Conservation (phyloP, 768 basidiomycete species). For the Boletus pseudo-olivaceus region DNA sequence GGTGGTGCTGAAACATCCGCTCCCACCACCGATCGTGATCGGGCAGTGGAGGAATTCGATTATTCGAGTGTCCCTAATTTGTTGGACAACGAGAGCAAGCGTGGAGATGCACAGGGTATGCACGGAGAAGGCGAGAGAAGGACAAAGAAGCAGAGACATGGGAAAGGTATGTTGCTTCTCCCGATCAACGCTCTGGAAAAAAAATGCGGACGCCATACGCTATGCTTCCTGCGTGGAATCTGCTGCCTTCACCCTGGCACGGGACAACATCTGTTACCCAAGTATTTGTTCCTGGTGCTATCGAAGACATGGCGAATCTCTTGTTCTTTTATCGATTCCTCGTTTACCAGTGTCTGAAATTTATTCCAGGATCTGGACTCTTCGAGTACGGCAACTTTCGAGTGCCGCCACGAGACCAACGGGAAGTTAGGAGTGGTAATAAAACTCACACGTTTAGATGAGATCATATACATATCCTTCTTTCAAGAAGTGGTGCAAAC, state of each 20-base stretch:
- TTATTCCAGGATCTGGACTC: conserved; percentile 35
- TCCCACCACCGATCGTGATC: conserved; percentile 12
- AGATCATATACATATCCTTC: conserved; percentile 13
- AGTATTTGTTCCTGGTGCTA: not conserved
- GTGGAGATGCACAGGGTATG: conserved; percentile 13
- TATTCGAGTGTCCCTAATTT: conserved; percentile 68
- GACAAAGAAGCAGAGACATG: conserved; percentile 53
- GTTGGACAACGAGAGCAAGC: conserved; percentile 53
- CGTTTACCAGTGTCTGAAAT: conserved; percentile 2
- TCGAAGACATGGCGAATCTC: conserved; percentile 5
- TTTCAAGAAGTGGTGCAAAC: conserved; percentile 2
- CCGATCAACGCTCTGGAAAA: not conserved
- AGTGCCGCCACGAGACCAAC: conserved; percentile 60
- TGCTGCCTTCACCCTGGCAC: conserved; percentile 3
- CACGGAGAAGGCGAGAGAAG: conserved; percentile 34
- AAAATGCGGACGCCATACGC: not conserved
- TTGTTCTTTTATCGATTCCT: not conserved
- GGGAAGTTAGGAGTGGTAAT: conserved; percentile 66
- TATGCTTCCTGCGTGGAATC: conserved; percentile 4
- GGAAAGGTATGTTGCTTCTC: conserved; percentile 32
- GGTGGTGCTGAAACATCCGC: conserved; percentile 2
- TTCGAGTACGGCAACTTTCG: conserved; percentile 55
- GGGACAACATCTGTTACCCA: not conserved
- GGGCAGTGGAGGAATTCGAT: conserved; percentile 54
- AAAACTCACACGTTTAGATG: conserved; percentile 67